Evolutionary conservation across 129 eudicot genomes (phyloP).

Genomic region (Tanacetum coccineum): DNA sequence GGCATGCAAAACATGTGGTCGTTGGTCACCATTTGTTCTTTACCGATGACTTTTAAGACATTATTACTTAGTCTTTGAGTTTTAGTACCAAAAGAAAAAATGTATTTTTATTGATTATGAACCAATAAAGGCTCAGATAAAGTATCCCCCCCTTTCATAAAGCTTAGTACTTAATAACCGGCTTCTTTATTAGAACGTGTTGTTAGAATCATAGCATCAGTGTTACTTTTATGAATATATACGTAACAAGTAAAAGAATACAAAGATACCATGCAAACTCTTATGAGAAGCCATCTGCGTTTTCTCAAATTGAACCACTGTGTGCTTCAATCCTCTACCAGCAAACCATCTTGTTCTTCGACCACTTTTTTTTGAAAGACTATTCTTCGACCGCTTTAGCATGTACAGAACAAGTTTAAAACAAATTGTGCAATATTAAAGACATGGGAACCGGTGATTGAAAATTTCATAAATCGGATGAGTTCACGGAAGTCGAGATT

Average conservation of each 20-base stretch:
- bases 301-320: background rate
- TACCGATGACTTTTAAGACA: too few relatives aligned
- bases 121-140: conserved; percentile 30
- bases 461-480: too few relatives aligned
- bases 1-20: too few relatives aligned
- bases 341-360: background rate
- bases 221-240: background rate
- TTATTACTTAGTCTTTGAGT: too few relatives aligned
- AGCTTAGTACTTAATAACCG: too few relatives aligned
- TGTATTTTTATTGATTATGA: too few relatives aligned
- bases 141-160: background rate
- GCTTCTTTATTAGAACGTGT: background rate
- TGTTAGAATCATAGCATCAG: background rate
- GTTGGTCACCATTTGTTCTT: too few relatives aligned
- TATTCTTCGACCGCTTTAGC: too few relatives aligned
- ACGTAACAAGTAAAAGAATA: background rate
- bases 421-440: background rate
- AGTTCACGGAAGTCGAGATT: too few relatives aligned
- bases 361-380: too few relatives aligned
- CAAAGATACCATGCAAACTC: background rate
- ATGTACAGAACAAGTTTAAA: background rate
- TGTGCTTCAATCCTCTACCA: background rate
- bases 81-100: too few relatives aligned
- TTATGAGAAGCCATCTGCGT: background rate
- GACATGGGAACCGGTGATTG: too few relatives aligned